phyloP scores from a whole-genome alignment of 164 flowering plant species.

The Liriodendron chinense region DNA sequence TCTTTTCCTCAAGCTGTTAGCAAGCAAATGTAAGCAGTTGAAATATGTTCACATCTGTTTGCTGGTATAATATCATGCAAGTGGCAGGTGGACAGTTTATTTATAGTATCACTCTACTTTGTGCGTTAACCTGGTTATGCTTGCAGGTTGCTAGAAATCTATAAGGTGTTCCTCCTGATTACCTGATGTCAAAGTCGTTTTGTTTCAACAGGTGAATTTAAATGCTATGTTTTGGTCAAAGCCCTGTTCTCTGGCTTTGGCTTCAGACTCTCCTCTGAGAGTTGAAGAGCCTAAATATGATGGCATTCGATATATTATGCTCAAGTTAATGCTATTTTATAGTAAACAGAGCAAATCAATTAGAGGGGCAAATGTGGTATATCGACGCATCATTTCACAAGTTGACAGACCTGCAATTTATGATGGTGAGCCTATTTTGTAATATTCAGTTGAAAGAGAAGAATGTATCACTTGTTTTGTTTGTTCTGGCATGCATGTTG shows the following conservation, averaged over 20 bases:
- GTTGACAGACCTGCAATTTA: slow-evolving; percentile 84
- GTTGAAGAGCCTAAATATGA: slow-evolving; percentile 79
- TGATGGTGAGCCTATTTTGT: slow-evolving; percentile 43
- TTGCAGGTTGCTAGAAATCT: background rate
- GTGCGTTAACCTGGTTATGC: background rate
- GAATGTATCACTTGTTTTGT: background rate
- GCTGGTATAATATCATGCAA: background rate
- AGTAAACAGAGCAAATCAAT: slow-evolving; percentile 89
- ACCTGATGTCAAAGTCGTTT: slow-evolving; percentile 5
- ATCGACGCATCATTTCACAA: slow-evolving; percentile 64
- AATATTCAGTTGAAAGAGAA: background rate
- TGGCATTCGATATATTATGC: slow-evolving; percentile 48
- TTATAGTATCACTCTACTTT: background rate
- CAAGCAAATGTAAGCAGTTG: no score
- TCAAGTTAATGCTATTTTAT: slow-evolving; percentile 78
- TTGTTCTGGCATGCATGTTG: background rate
- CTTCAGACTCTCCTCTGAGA: slow-evolving; percentile 69
- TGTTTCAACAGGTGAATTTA: slow-evolving; percentile 56
- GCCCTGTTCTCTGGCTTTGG: slow-evolving; percentile 82
- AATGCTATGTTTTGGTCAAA: slow-evolving; percentile 80
- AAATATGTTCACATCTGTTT: background rate
- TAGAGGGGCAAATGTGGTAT: slow-evolving; percentile 80
- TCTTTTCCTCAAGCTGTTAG: background rate
- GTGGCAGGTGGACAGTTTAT: background rate
- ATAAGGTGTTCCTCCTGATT: background rate